Evolutionary conservation across 1,139 yeast species (phyloP).

Genomic region (Protomyces gravidus): DNA sequence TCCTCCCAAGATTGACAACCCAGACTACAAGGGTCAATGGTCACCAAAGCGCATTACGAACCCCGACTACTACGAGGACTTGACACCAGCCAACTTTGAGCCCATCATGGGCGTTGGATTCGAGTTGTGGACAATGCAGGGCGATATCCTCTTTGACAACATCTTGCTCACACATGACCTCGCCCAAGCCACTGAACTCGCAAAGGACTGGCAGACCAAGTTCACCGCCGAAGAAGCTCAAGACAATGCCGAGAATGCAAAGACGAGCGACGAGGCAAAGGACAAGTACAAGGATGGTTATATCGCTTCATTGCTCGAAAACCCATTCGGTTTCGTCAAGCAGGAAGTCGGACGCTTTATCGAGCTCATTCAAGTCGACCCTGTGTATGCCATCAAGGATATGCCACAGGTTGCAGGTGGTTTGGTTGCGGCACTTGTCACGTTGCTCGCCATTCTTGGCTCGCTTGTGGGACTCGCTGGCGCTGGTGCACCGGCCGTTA

Average conservation of each 20-base stretch:
- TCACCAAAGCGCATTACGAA: constrained; percentile 60
- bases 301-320: constrained; percentile 35
- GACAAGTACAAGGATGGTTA: constrained; percentile 31
- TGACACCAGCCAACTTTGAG: constrained; percentile 57
- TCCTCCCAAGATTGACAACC: constrained; percentile 64
- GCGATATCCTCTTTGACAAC: constrained; percentile 70
- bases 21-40: constrained; percentile 78
- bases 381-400: constrained; percentile 39
- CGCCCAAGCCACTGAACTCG: constrained; percentile 74
- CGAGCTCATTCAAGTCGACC: constrained; percentile 39
- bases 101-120: constrained; percentile 79
- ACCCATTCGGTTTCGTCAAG: constrained; percentile 41
- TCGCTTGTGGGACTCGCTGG: constrained; percentile 9
- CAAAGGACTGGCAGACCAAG: constrained; percentile 65
- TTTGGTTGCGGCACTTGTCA: constrained; percentile 35
- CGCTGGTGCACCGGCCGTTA: constrained; percentile 11
- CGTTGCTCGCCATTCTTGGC: constrained; percentile 36
- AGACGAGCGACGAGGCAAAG: constrained; percentile 34
- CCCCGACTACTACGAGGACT: constrained; percentile 63
- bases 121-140: constrained; percentile 86
- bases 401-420: constrained; percentile 41
- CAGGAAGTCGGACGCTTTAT: constrained; percentile 40
- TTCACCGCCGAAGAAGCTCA: constrained; percentile 50
- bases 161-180: constrained; percentile 79
- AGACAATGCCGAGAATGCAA: constrained; percentile 41